These are phyloP conservation scores for Aspergillus fructus DNA, from an alignment of 2,329 filamentous ascomycete genomes.

Conservation along the genomic window DNA sequence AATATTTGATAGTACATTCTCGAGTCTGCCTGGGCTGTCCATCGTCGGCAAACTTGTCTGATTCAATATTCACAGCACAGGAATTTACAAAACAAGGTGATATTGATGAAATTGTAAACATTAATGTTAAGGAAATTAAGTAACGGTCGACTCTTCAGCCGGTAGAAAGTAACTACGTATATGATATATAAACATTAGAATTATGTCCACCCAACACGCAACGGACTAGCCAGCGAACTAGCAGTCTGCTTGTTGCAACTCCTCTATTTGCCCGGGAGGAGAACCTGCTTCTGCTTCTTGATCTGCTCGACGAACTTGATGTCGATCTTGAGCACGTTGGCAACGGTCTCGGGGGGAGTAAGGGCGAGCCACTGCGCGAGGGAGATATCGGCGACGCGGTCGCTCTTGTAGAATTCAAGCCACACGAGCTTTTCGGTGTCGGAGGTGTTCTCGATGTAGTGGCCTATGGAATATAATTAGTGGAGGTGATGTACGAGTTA, in stretches of 20 bases:
- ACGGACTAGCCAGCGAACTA: background rate
- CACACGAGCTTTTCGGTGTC: slow-evolving; percentile 61
- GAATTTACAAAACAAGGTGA: no score
- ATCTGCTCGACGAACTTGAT: slow-evolving; percentile 12
- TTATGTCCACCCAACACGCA: background rate
- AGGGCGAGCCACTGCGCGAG: slow-evolving; percentile 69
- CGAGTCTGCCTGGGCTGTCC: no score
- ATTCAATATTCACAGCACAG: no score
- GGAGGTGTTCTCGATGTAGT: slow-evolving; percentile 70
- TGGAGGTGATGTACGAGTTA: background rate
- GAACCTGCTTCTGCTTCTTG: slow-evolving; percentile 13
- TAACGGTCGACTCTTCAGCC: background rate
- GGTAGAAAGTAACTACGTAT: background rate
- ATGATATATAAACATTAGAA: background rate
- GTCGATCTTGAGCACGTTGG: slow-evolving; percentile 11
- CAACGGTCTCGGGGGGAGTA: slow-evolving; percentile 48
- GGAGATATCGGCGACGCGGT: slow-evolving; percentile 65
- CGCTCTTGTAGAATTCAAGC: slow-evolving; percentile 69
- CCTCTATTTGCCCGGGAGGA: slow-evolving; percentile 2
- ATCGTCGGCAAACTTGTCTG: no score
- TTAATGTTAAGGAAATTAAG: background rate
- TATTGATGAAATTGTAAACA: no score
- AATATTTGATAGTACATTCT: no score
- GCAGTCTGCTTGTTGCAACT: no score
- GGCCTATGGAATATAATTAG: slow-evolving; percentile 37